phyloP scores from a whole-genome alignment of 2,329 filamentous ascomycete genomes.

The Trichoderma sp. region DNA sequence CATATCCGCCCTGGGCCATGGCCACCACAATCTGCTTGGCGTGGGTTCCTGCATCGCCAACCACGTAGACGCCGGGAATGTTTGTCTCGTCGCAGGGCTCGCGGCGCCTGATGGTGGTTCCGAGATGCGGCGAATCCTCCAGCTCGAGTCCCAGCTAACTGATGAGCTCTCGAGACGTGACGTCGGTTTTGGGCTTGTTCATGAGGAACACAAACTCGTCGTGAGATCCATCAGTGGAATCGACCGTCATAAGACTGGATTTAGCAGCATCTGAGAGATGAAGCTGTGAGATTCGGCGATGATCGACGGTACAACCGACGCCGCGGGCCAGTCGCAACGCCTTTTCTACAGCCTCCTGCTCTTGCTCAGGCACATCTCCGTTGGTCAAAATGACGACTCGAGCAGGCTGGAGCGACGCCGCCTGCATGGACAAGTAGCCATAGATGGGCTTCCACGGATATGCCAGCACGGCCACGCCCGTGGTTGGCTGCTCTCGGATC shows the following conservation, averaged over 20 bases:
- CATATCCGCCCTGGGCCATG: background rate
- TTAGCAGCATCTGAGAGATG: background rate
- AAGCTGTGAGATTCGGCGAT: background rate
- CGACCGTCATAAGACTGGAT: background rate
- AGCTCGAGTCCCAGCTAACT: background rate
- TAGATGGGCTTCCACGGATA: background rate
- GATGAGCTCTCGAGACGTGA: background rate
- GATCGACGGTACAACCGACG: background rate
- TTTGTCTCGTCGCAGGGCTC: background rate
- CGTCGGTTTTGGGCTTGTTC: background rate
- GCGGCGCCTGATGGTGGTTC: background rate
- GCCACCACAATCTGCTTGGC: background rate
- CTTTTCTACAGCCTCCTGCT: background rate
- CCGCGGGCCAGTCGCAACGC: background rate
- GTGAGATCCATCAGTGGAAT: background rate
- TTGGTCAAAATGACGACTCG: background rate
- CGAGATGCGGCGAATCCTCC: background rate
- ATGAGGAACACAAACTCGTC: background rate
- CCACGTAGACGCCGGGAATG: background rate
- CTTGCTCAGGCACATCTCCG: background rate
- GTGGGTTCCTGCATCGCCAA: background rate
- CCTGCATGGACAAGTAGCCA: background rate
- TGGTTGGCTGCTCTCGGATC: background rate
- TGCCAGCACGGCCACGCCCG: background rate
- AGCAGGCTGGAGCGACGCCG: background rate